These are phyloP conservation scores for Phanerochaete carnosa DNA, from an alignment of 768 basidiomycete species.

Conservation along the genomic window DNA sequence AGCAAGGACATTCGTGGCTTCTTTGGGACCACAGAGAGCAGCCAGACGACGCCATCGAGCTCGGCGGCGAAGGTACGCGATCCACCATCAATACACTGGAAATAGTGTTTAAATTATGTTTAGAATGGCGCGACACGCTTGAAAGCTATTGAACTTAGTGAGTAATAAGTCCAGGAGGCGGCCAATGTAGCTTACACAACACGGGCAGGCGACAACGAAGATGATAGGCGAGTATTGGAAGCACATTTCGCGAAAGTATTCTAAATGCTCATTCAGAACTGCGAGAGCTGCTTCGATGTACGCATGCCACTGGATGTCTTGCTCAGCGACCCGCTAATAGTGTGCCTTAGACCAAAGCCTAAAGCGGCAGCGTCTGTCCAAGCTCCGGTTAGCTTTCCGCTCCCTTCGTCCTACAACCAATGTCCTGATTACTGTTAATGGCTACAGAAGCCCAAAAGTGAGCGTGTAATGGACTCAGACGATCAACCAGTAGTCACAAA, in stretches of 20 bases:
- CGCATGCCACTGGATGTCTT: background rate
- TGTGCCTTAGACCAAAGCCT: background rate
- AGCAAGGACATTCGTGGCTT: constrained; percentile 26
- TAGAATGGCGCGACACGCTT: constrained; percentile 7
- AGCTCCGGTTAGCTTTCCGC: background rate
- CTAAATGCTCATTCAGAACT: background rate
- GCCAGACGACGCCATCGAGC: constrained; percentile 3
- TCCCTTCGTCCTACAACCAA: background rate
- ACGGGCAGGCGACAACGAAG: constrained; percentile 19
- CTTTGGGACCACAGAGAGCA: constrained; percentile 17
- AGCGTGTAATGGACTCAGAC: constrained; percentile 22
- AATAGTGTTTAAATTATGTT: background rate
- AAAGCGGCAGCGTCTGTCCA: background rate
- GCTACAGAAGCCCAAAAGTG: constrained; percentile 18
- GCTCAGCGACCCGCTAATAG: background rate
- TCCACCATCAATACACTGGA: background rate
- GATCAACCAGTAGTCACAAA: constrained; percentile 8
- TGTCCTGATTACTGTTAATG: no score
- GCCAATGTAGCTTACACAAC: background rate
- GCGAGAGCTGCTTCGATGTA: background rate
- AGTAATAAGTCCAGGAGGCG: background rate
- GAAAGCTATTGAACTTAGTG: constrained; percentile 21
- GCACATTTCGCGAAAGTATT: background rate
- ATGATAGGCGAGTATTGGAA: constrained; percentile 5
- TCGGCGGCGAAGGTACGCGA: constrained; percentile 5